phyloP scores from a whole-genome alignment of 2,329 filamentous ascomycete genomes.

The Sporothrix protearum region DNA sequence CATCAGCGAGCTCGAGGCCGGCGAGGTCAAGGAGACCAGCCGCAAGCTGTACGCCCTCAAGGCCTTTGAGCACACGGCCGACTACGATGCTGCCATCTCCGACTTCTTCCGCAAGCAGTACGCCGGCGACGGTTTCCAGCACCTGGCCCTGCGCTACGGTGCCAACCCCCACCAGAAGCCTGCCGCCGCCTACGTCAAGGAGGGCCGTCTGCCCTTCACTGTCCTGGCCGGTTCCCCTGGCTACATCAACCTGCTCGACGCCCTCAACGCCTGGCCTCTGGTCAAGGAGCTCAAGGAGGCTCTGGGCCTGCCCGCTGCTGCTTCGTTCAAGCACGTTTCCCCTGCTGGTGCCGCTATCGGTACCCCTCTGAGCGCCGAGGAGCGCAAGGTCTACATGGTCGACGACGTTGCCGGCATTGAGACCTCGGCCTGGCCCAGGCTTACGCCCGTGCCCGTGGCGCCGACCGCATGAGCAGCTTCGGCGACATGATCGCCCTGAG shows the following conservation, averaged over 20 bases:
- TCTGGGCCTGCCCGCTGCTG: slow-evolving; percentile 82
- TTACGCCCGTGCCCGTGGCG: slow-evolving; percentile 90
- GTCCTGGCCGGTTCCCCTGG: slow-evolving; percentile 84
- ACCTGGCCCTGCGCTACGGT: slow-evolving; percentile 85
- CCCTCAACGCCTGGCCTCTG: slow-evolving; percentile 92
- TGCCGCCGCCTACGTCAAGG: slow-evolving; percentile 74
- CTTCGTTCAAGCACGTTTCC: slow-evolving; percentile 98
- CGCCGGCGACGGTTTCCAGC: slow-evolving; percentile 76
- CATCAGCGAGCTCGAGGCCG: slow-evolving; percentile 81
- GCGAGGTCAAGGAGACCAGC: slow-evolving; percentile 79
- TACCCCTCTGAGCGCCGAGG: slow-evolving; percentile 75
- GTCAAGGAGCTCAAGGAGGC: slow-evolving; percentile 94
- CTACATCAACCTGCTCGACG: slow-evolving; percentile 96
- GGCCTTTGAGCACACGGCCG: slow-evolving; percentile 96
- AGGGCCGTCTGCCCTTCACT: slow-evolving; percentile 84
- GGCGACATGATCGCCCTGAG: slow-evolving; percentile 94
- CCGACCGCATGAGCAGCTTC: slow-evolving; percentile 98
- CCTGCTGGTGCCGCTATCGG: slow-evolving; percentile 94
- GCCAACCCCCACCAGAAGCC: slow-evolving; percentile 99
- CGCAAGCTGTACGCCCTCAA: slow-evolving; percentile 90
- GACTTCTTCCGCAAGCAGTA: slow-evolving; percentile 98
- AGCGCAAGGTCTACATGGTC: slow-evolving; percentile 98
- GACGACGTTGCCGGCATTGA: slow-evolving; percentile 90
- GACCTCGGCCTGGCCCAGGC: slow-evolving; percentile 84
- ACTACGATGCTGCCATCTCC: slow-evolving; percentile 92